Evolutionary conservation across 192 early-diverging fungal species (phyloP).

Genomic region (Coemansia sp.): DNA sequence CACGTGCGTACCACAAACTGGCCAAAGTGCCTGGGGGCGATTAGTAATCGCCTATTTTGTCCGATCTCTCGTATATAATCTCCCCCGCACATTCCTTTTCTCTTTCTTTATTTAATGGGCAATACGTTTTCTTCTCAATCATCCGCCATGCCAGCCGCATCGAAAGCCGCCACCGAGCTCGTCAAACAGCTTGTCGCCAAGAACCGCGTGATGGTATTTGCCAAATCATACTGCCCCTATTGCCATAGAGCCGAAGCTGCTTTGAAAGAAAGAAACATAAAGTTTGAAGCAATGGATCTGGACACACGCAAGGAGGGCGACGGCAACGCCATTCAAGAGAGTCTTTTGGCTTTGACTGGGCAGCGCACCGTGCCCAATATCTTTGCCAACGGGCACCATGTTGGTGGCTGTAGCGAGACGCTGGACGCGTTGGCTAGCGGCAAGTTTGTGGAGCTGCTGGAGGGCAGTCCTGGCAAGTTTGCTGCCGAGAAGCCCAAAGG

Average conservation of each 20-base stretch:
- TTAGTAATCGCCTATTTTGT: slow-evolving; percentile 1
- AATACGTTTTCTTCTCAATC: slow-evolving; percentile 5
- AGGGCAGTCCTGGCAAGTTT: slow-evolving; percentile 14
- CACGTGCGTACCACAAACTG: background rate
- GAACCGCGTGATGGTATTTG: slow-evolving; percentile 64
- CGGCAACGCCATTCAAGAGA: slow-evolving; percentile 61
- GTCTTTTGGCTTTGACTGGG: slow-evolving; percentile 56
- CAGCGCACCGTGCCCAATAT: slow-evolving; percentile 78
- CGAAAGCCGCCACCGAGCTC: slow-evolving; percentile 32
- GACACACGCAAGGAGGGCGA: slow-evolving; percentile 52
- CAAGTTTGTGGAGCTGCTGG: slow-evolving; percentile 53
- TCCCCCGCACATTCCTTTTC: background rate
- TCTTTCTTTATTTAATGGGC: slow-evolving; percentile 15
- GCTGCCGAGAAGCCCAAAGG: slow-evolving; percentile 2
- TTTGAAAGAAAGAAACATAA: slow-evolving; percentile 34
- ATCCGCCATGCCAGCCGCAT: slow-evolving; percentile 22
- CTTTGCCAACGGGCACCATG: slow-evolving; percentile 63
- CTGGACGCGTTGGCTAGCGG: slow-evolving; percentile 50
- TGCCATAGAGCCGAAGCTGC: slow-evolving; percentile 57
- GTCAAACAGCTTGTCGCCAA: slow-evolving; percentile 33
- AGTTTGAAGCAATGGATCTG: slow-evolving; percentile 56
- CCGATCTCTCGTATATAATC: slow-evolving; percentile 4
- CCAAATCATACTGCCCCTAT: slow-evolving; percentile 74
- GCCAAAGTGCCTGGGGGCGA: slow-evolving; percentile 3
- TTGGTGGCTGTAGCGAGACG: slow-evolving; percentile 64